Conservation (phyloP, 192 early-diverging fungal genomes). For the Dissophora ornata region DNA sequence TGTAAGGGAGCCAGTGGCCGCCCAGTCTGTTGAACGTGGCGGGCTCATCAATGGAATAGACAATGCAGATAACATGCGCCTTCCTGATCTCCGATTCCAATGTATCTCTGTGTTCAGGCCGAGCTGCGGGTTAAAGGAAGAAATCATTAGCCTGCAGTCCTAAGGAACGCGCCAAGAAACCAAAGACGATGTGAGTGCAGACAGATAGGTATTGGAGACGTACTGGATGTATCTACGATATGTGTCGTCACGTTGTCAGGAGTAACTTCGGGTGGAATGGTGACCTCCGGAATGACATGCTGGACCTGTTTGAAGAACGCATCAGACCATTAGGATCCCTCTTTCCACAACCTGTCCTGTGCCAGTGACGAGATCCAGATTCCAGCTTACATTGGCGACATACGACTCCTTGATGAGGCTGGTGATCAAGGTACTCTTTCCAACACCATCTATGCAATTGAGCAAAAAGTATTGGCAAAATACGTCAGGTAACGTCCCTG, state of each 20-base stretch:
- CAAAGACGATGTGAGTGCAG: no score
- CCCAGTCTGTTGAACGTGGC: slow-evolving; percentile 88
- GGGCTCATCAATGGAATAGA: slow-evolving; percentile 90
- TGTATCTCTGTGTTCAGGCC: slow-evolving; percentile 87
- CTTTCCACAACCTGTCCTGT: no score
- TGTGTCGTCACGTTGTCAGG: slow-evolving; percentile 96
- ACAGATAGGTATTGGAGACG: neutral
- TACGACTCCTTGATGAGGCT: slow-evolving; percentile 97
- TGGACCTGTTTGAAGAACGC: slow-evolving; percentile 79
- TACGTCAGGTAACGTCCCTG: no score
- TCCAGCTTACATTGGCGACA: slow-evolving; percentile 89
- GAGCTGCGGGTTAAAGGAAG: slow-evolving; percentile 60
- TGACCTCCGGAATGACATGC: slow-evolving; percentile 99
- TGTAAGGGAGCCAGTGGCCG: slow-evolving; percentile 93
- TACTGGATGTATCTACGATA: slow-evolving; percentile 97
- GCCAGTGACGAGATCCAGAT: no score
- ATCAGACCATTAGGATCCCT: no score
- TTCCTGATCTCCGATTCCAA: slow-evolving; percentile 95
- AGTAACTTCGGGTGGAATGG: slow-evolving; percentile 98
- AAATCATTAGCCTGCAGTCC: no score
- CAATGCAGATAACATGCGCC: slow-evolving; percentile 98
- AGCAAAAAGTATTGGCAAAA: neutral
- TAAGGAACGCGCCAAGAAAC: neutral
- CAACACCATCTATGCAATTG: slow-evolving; percentile 78
- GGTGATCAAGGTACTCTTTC: slow-evolving; percentile 97